phyloP scores from a whole-genome alignment of 371 early-diverging fungal species.

The Sporodiniella umbellata region DNA sequence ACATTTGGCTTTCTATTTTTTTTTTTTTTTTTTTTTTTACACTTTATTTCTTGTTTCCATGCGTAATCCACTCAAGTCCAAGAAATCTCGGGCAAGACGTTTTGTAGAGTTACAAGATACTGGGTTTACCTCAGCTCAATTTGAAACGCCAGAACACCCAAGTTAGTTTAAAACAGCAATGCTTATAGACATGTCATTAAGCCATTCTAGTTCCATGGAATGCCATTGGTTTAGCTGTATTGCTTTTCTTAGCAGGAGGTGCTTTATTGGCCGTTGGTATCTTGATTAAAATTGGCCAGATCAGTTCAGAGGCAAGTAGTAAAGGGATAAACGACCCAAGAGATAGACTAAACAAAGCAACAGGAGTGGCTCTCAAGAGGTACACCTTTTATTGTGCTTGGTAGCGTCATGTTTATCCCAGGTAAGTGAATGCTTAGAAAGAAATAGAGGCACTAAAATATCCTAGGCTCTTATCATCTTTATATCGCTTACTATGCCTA shows the following conservation, averaged over 20 bases:
- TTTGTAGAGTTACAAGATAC: constrained; percentile 39
- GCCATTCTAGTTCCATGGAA: constrained; percentile 58
- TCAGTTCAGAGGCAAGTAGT: constrained; percentile 35
- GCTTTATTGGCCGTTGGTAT: constrained; percentile 55
- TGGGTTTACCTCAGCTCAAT: constrained; percentile 54
- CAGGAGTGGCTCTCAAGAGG: constrained; percentile 59
- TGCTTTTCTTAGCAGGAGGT: constrained; percentile 48
- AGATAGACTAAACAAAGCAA: not conserved
- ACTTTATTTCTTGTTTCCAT: constrained; percentile 16
- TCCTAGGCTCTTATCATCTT: constrained; percentile 43
- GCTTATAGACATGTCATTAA: not conserved
- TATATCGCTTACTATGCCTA: constrained; percentile 54
- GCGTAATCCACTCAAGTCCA: constrained; percentile 43
- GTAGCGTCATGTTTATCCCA: constrained; percentile 55
- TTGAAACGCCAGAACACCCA: constrained; percentile 37
- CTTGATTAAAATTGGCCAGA: constrained; percentile 51
- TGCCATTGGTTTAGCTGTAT: constrained; percentile 54
- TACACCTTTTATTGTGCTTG: constrained; percentile 48
- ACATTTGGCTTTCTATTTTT: not conserved
- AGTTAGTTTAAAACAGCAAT: constrained; percentile 32
- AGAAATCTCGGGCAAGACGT: constrained; percentile 29
- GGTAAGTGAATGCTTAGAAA: too few species aligned
- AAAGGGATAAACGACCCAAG: not conserved
- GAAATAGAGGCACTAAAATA: too few species aligned
- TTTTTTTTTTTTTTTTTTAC: not conserved